Conservation (phyloP, 768 basidiomycete species). For the Serendipita sp. region DNA sequence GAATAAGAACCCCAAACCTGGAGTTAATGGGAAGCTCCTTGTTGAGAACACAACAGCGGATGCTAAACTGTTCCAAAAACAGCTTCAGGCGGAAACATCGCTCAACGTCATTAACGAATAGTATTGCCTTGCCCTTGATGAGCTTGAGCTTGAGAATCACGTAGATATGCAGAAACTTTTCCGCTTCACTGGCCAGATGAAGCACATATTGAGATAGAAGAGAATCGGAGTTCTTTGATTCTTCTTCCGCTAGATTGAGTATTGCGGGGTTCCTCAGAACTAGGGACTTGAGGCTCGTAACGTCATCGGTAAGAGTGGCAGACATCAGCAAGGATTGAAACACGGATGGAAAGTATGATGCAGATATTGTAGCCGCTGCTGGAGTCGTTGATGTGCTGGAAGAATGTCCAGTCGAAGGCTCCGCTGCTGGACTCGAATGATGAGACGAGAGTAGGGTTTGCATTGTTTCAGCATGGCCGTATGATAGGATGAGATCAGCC, state of each 20-base stretch:
- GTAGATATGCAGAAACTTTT: slow-evolving; percentile 93
- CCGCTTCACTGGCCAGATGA: slow-evolving; percentile 70
- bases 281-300: slow-evolving; percentile 78
- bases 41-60: slow-evolving; percentile 90
- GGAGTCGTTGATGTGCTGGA: neutral
- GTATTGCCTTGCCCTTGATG: slow-evolving; percentile 86
- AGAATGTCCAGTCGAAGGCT: neutral
- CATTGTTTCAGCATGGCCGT: slow-evolving; percentile 87
- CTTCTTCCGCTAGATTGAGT: slow-evolving; percentile 72
- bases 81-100: slow-evolving; percentile 89
- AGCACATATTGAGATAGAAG: slow-evolving; percentile 71
- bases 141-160: slow-evolving; percentile 94
- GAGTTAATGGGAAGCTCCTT: slow-evolving; percentile 92
- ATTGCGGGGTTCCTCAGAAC: slow-evolving; percentile 75
- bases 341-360: slow-evolving; percentile 48
- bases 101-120: slow-evolving; percentile 94
- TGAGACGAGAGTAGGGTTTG: slow-evolving; percentile 34
- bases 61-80: slow-evolving; percentile 95
- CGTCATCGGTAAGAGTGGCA: slow-evolving; percentile 94
- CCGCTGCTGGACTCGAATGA: neutral
- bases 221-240: slow-evolving; percentile 37
- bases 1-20: slow-evolving; percentile 28
- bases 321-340: slow-evolving; percentile 93
- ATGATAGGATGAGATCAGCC: slow-evolving; percentile 91
- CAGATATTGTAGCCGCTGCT: neutral